Base-by-base conservation (phyloP, 495 filamentous ascomycete species). In the Hypoxylon cercidicola region DNA sequence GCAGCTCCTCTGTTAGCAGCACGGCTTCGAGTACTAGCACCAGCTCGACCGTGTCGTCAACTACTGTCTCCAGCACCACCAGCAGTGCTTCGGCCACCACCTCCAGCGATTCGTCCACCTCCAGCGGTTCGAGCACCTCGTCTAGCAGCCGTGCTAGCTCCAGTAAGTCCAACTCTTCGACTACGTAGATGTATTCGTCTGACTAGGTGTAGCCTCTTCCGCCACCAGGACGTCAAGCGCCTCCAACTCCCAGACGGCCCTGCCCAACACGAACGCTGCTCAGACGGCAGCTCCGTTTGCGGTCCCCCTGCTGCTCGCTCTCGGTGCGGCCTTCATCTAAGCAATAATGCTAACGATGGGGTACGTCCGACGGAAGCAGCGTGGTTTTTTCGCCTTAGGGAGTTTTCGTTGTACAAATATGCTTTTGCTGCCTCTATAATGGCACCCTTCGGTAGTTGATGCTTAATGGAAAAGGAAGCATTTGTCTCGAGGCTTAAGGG, bases 221-320 rank as follows among this genome's bases (percentile, higher is more conserved):
- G 32, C 55, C 13, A 51, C 75, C 40, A 65, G 35, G 25, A 60
- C 69, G 11, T 44, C 54, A 16, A 23, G 66, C 9, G 30, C 71
- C 47, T 16, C 37, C 20, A 55, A 58, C 30, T 56, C 64, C 20
- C 23, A 57, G 44, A 66, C 62, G 4, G 45, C n/a, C 20, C 18
- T 40, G 49, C 66, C 72, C 51, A 63, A 72, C 62, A 67, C 62
- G 52, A 72, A 68, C 44, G 68, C 61, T 37, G 71, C 69, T 63
- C 53, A 55, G 60, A 62, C 63, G 28, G 57, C 60, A 18, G 65
- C 69, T 56, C 66, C 71, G 52, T 52, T 74, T 54, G 64, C 66
- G 58, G 68, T 64, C 0, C 65, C 68, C 4, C 34, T 74, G 59
- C 62, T 74, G 25, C 60, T 70, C 19, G 37, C 66, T 16, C 49